Conservation (phyloP, 2,329 filamentous ascomycete genomes). For the Leptographium radiaticola region DNA sequence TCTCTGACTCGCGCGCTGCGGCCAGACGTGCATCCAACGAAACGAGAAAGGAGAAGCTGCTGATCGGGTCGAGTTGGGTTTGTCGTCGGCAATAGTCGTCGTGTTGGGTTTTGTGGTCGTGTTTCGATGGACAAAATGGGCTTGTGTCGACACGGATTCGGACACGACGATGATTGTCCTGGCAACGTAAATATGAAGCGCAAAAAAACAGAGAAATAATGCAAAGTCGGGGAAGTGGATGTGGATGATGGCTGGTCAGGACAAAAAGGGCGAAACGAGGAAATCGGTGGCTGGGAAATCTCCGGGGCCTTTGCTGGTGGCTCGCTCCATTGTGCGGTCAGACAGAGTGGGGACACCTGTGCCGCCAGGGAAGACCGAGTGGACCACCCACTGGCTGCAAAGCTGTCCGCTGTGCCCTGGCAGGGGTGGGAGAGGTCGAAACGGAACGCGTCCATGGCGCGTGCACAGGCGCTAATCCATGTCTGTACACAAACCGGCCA, state of each 20-base stretch:
- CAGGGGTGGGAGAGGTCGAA: background rate
- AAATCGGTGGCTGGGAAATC: constrained; percentile 4
- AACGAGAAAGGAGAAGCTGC: background rate
- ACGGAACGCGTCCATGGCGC: constrained; percentile 10
- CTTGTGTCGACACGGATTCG: no score
- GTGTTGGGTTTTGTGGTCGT: background rate
- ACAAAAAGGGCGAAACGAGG: background rate
- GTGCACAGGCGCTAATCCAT: background rate
- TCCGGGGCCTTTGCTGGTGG: background rate
- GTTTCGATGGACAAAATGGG: no score
- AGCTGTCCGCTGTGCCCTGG: background rate
- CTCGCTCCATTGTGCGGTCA: background rate
- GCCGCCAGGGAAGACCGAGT: background rate
- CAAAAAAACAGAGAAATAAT: background rate
- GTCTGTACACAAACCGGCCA: background rate
- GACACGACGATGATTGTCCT: no score
- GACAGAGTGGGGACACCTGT: background rate
- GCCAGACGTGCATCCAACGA: background rate
- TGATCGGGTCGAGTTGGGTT: background rate
- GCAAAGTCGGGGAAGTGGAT: background rate
- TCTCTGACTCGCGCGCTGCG: background rate
- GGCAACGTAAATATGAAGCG: background rate
- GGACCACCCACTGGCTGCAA: background rate
- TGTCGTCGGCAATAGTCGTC: background rate
- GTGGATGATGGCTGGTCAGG: background rate